Conservation (phyloP, 129 eudicot genomes). For the Flaveria trinervia region DNA sequence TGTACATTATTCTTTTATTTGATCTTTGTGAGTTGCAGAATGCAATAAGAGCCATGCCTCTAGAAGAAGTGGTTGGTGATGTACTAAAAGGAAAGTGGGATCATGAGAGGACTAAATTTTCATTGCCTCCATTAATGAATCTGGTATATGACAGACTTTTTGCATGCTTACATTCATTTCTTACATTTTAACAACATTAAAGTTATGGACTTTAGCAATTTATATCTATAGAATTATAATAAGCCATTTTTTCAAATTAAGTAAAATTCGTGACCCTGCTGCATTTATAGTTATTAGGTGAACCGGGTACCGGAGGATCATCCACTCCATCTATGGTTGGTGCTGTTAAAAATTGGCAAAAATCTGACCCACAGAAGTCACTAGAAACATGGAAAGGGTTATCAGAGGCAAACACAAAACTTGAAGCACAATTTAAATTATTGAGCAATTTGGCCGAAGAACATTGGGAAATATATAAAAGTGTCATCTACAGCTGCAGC, state of each 20-base stretch:
- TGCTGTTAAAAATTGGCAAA: slow-evolving; percentile 97
- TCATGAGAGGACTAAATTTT: slow-evolving; percentile 82
- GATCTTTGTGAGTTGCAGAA: slow-evolving; percentile 54
- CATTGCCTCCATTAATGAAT: slow-evolving; percentile 60
- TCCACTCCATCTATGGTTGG: slow-evolving; percentile 99
- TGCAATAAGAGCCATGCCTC: slow-evolving; percentile 53
- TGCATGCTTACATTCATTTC: background rate
- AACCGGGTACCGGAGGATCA: slow-evolving; percentile 98
- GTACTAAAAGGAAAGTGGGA: slow-evolving; percentile 88
- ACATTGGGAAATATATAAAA: slow-evolving; percentile 53
- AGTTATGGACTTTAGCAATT: background rate
- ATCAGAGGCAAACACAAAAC: slow-evolving; percentile 68
- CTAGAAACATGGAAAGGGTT: slow-evolving; percentile 67
- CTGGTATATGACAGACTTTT: slow-evolving; percentile 1
- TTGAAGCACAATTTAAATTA: slow-evolving; percentile 61
- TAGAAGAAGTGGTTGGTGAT: slow-evolving; percentile 67
- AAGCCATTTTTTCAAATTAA: background rate
- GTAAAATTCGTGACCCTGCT: background rate
- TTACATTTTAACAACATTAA: background rate
- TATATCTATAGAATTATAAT: background rate
- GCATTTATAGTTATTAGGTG: slow-evolving; percentile 76
- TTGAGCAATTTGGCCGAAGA: slow-evolving; percentile 66
- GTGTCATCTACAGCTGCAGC: slow-evolving; percentile 65
- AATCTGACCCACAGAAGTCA: slow-evolving; percentile 75
- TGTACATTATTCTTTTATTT: slow-evolving; percentile 7